Evolutionary conservation across 179 eudicot genomes (phyloP), one percentile per base, ranked within the genome.

Genomic region (Camellia oleifera): DNA sequence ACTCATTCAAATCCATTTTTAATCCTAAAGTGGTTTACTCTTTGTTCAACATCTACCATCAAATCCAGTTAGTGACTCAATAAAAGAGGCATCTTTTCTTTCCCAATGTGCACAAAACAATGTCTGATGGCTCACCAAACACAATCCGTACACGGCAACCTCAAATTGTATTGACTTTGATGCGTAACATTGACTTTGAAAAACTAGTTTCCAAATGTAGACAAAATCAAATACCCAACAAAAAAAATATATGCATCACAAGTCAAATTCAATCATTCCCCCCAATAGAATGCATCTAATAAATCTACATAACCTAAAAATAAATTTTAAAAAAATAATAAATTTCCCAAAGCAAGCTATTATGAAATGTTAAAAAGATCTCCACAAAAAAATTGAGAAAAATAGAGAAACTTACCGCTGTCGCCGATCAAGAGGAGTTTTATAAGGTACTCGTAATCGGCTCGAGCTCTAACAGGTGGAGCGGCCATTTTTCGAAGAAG

Each of bases 351-450:
- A 73, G 7, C 4, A 69, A 45, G 23, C 73, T 69, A 17, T n/a
- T n/a, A 46, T 14, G 46, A 20, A 64, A 12, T 9, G 7, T 48
- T 48, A 48, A 48, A 7, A 48, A 48, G 52, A 48, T 48, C 40
- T 32, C 4, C 52, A 48, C 0, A 46, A 23, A 77, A 48, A 5
- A 77, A 67, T 26, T 3, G 23, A 4, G 4, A 42, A 4, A 23
- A 1, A 50, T 12, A 12, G 11, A 17, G 15, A 57, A 3, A 45
- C 50, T 6, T 70, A 81, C 83, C 83, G 64, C 86, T 87, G 72
- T 87, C 89, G 67, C 89, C 89, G 73, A 84, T 84, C 72, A 86
- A 75, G 9, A 87, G 87, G 63, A 87, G 89, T 76, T 87, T 87
- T 40, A 87, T 84, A 71, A 87, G 87, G 77, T 84, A 84, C 79